Evolutionary conservation across 768 basidiomycete genomes (phyloP).

Genomic region (Mycena amicta): DNA sequence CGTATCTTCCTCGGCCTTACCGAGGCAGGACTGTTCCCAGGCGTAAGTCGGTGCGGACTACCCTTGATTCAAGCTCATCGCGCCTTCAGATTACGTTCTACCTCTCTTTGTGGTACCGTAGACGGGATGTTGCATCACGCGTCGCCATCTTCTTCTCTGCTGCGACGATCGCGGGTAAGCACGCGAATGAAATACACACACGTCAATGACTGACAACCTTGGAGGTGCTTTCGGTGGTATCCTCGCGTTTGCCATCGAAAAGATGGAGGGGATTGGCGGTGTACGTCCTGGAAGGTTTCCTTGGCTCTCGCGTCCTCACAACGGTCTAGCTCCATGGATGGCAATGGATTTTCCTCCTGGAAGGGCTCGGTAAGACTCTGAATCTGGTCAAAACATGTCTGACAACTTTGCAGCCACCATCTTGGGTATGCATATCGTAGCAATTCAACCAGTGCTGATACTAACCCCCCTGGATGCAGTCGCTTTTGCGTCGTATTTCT

Average conservation of each 20-base stretch:
- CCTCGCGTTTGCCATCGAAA: constrained; percentile 51
- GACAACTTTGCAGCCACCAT: constrained; percentile 7
- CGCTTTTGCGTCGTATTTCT: constrained; percentile 48
- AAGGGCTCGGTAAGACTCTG: constrained; percentile 38
- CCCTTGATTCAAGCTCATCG: too few species aligned
- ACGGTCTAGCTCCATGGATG: constrained; percentile 37
- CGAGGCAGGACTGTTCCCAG: constrained; percentile 43
- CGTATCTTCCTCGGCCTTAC: constrained; percentile 44
- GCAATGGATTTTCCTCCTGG: constrained; percentile 55
- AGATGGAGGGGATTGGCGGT: constrained; percentile 42
- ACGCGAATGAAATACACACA: too few species aligned
- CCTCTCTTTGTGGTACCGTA: constrained; percentile 63
- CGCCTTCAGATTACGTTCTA: constrained; percentile 43
- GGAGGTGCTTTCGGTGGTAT: constrained; percentile 53
- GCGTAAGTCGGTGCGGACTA: constrained; percentile 27
- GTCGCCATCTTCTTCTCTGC: constrained; percentile 23
- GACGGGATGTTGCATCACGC: constrained; percentile 50
- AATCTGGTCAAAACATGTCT: neutral
- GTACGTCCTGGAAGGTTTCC: neutral
- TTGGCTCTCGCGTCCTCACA: neutral
- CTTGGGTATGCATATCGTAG: constrained; percentile 4
- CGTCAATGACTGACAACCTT: too few species aligned
- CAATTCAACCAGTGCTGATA: neutral
- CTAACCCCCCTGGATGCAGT: too few species aligned
- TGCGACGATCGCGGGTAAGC: constrained; percentile 27